These are phyloP conservation scores for Phytopythium litorale DNA, from an alignment of 352 stramenopile genomes.

Conservation along the genomic window DNA sequence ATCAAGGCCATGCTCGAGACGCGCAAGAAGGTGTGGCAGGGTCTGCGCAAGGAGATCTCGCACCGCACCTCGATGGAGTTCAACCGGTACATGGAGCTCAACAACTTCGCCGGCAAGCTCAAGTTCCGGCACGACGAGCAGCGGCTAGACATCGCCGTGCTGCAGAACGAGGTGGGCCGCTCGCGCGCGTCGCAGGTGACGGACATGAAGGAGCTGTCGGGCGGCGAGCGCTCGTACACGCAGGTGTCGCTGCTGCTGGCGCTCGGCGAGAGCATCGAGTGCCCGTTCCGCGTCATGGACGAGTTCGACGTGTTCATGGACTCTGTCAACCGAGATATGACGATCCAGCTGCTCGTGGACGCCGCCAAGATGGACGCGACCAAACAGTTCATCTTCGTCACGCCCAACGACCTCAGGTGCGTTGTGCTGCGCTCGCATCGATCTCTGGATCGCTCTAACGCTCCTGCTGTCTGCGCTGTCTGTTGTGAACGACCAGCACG, in stretches of 20 bases:
- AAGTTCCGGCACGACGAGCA: constrained; percentile 78
- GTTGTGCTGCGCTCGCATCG: constrained; percentile 2
- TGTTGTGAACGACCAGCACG: constrained; percentile 29
- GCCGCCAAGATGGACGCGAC: constrained; percentile 67
- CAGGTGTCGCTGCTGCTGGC: constrained; percentile 96
- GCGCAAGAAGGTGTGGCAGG: constrained; percentile 71
- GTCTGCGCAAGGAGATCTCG: constrained; percentile 75
- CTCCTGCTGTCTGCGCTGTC: not conserved
- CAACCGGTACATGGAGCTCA: constrained; percentile 81
- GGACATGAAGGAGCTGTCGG: constrained; percentile 96
- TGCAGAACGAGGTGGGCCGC: constrained; percentile 71
- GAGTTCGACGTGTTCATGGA: constrained; percentile 99
- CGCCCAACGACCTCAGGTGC: constrained; percentile 85
- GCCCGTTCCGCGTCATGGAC: constrained; percentile 97
- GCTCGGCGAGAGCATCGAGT: constrained; percentile 89
- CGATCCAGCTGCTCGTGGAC: constrained; percentile 92
- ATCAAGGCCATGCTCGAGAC: constrained; percentile 74
- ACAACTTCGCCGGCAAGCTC: constrained; percentile 83
- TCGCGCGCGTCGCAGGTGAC: constrained; percentile 86
- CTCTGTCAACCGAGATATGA: constrained; percentile 94
- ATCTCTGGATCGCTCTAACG: too few relatives aligned
- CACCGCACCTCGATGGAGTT: constrained; percentile 76
- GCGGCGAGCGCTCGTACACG: constrained; percentile 95
- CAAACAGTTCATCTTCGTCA: constrained; percentile 90
- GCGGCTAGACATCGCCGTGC: constrained; percentile 71